Base-by-base conservation (phyloP, 148 eudicot species). In the Amaranthus cruentus region DNA sequence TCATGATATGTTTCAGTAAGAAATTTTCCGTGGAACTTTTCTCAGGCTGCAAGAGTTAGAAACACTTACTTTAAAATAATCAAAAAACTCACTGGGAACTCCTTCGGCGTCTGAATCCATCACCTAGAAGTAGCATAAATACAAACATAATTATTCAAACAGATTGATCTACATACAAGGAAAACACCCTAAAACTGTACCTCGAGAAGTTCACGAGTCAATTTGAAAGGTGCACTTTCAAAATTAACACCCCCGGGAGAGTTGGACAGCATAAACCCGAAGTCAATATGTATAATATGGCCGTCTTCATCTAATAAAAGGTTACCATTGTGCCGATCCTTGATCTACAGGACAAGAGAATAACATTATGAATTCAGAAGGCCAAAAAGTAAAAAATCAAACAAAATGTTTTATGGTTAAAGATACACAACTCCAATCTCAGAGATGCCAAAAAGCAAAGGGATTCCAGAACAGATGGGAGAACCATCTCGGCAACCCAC, bases 31-130 rank as follows among this genome's bases (percentile, higher is more conserved):
- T 47, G 64, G 49, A 65, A 14, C 55, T 46, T 60, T 59, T 13
- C 48, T 48, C 48, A 77, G 71, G 28, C n/a, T 63, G 73, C 46
- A 62, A 72, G 18, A 68, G 15, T 58, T n/a, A 54, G 47, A 10
- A 13, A 77, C 71, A 67, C 71, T 63, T 83, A 96, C 99, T 76
- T 96, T 96, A 71, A 96, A 96, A 74, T 96, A 96, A 83, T 96
- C 96, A 74, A 96, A 96, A 71, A 96, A 92, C 72, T 96, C 99
- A 76, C 97, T 92, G 70, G 97, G 99, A 75, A 92, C 83, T 56
- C 99, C 97, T 81, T 96, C 99, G 54, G 99, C 99, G 87, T 96
- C 99, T 83, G 99, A 96, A 86, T 96, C 99, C 99, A 96, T 96
- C 76, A 96, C 96, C 99, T 96, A 80, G 59, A 71, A 85, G 78